phyloP scores from a whole-genome alignment of 2,329 filamentous ascomycete genomes.

The Clonostachys solani region DNA sequence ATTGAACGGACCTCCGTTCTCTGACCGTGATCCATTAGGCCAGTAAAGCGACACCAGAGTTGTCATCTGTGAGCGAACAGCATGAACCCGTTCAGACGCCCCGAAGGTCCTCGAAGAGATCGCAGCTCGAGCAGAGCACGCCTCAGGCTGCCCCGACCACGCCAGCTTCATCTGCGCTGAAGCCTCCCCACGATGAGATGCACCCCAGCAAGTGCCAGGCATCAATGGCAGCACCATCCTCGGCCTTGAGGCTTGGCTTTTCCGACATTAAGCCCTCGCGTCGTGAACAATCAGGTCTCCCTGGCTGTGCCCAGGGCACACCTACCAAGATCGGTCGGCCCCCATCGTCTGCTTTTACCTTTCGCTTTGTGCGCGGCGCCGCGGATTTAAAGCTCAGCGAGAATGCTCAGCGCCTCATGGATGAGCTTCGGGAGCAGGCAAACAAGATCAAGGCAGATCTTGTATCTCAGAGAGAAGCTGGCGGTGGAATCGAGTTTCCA shows the following conservation, averaged over 20 bases:
- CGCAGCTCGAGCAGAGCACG: conserved; percentile 4
- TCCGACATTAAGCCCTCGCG: conserved; percentile 60
- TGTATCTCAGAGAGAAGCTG: conserved; percentile 53
- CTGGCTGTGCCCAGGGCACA: conserved; percentile 45
- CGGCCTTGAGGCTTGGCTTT: conserved; percentile 79
- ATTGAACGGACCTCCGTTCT: too few species aligned
- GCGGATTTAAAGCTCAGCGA: conserved; percentile 53
- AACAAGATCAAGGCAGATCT: conserved; percentile 67
- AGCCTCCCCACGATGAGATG: conserved; percentile 79
- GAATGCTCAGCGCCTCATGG: conserved; percentile 57
- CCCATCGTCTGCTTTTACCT: conserved; percentile 61
- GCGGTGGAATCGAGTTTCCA: conserved; percentile 35
- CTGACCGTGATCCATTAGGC: background rate
- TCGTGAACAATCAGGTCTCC: conserved; percentile 35
- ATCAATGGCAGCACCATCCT: conserved; percentile 72
- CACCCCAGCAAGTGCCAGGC: conserved; percentile 80
- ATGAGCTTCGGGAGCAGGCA: conserved; percentile 68
- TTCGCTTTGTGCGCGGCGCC: conserved; percentile 53
- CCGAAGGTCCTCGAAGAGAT: conserved; percentile 4
- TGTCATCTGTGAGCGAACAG: conserved; percentile 38
- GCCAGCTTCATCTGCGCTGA: conserved; percentile 62
- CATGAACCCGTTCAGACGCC: conserved; percentile 23
- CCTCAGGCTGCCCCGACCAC: conserved; percentile 36
- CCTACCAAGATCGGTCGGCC: conserved; percentile 54
- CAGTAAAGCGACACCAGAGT: conserved; percentile 22